A percentile compares a stretch with the other conserved stretches of the same genome.
Conservation (phyloP, 805 yeast species). For the Kuraishia cidri region DNA sequence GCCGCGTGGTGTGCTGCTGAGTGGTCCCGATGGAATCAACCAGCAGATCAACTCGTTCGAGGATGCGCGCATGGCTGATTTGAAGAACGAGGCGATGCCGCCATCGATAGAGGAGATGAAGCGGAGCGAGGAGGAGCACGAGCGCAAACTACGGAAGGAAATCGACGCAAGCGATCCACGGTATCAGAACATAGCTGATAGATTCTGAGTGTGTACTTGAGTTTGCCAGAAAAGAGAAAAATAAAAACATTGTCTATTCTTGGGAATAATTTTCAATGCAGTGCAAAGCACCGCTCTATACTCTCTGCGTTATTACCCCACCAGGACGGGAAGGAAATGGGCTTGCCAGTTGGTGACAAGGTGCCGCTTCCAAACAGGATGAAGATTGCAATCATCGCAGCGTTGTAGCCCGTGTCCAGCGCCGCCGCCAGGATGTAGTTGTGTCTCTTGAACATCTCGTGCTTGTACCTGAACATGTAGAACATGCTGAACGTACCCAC, state of each 20-base stretch:
- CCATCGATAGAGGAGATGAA: conserved; percentile 58
- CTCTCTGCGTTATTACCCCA: conserved; percentile 37
- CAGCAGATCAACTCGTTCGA: conserved; percentile 67
- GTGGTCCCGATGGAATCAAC: conserved; percentile 74
- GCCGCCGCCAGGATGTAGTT: conserved; percentile 44
- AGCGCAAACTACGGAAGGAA: conserved; percentile 26
- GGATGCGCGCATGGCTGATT: conserved; percentile 75
- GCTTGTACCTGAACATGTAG: conserved; percentile 29
- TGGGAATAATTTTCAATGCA: background rate
- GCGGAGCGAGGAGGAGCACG: conserved; percentile 34
- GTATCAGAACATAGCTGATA: conserved; percentile 16
- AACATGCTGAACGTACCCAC: conserved; percentile 40
- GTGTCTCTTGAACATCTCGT: conserved; percentile 29
- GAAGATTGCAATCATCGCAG: conserved; percentile 30
- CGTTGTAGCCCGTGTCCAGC: conserved; percentile 39
- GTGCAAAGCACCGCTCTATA: conserved; percentile 38
- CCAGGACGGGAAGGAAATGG: conserved; percentile 27
- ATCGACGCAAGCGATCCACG: conserved; percentile 18
- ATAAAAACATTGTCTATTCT: too few relatives aligned
- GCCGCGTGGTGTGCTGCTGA: conserved; percentile 81
- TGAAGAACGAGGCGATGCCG: conserved; percentile 81
- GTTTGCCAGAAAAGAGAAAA: too few relatives aligned
- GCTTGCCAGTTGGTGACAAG: conserved; percentile 5
- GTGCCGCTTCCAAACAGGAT: conserved; percentile 14
- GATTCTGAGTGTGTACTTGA: too few relatives aligned